phyloP scores from a whole-genome alignment of 73 alveolate genomes.

The Durusdinium trenchii region DNA sequence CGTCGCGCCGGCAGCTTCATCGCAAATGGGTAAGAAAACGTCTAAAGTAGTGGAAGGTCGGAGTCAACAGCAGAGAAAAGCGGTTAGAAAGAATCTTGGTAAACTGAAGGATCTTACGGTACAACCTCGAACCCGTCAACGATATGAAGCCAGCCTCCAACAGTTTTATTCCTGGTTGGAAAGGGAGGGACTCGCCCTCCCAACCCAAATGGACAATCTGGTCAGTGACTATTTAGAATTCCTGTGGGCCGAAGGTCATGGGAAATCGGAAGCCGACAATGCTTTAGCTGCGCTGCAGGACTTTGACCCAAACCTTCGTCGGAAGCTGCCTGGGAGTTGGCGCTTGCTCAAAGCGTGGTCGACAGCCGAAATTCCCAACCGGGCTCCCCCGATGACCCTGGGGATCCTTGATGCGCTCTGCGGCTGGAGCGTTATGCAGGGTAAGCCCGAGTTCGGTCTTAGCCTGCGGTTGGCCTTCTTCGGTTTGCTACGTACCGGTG shows the following conservation, averaged over 20 bases:
- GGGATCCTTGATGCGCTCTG: not conserved
- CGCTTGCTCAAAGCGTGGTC: not conserved
- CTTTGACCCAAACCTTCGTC: not conserved
- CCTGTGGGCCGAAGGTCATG: not conserved
- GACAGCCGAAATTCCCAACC: not conserved
- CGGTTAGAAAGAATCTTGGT: not conserved
- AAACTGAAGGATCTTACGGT: not conserved
- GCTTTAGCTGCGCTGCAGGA: not conserved
- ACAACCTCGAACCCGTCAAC: not conserved
- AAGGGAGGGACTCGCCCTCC: not conserved
- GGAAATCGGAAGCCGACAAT: not conserved
- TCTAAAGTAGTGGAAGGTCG: not conserved
- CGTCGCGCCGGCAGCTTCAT: not conserved
- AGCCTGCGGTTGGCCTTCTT: not conserved
- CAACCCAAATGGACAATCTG: not conserved
- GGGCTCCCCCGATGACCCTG: not conserved
- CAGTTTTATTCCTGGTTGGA: not conserved
- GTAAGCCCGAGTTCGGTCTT: not conserved
- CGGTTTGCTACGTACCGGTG: conserved; percentile 6
- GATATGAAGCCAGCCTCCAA: not conserved
- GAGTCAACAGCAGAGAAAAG: not conserved
- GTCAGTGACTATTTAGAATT: not conserved
- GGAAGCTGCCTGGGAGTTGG: not conserved
- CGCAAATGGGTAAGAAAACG: not conserved
- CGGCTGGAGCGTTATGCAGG: not conserved